Percentiles rank a stretch among this genome's conserved stretches.
These are phyloP conservation scores for Stemphylium lycopersici DNA, from an alignment of 2,329 filamentous ascomycete species.

Conservation along the genomic window DNA sequence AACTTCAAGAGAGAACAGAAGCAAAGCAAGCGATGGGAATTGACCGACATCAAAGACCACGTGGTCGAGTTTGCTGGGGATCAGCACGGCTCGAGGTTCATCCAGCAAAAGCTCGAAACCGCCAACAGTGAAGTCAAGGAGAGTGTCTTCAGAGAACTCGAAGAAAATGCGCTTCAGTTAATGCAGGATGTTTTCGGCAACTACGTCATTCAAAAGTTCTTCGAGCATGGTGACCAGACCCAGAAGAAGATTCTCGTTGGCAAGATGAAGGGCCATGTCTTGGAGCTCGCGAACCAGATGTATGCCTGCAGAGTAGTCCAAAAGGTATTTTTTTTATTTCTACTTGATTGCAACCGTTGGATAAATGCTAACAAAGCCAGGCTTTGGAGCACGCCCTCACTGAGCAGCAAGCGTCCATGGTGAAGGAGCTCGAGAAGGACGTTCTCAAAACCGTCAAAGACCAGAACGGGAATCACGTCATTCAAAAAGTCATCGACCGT, in stretches of 20 bases:
- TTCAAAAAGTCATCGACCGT: constrained; percentile 89
- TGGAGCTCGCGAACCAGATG: constrained; percentile 81
- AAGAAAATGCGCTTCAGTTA: constrained; percentile 80
- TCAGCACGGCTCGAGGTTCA: constrained; percentile 93
- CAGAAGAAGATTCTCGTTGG: constrained; percentile 88
- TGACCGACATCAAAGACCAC: constrained; percentile 86
- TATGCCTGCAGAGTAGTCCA: constrained; percentile 97
- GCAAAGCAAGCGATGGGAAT: constrained; percentile 75
- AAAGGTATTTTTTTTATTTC: constrained; percentile 69
- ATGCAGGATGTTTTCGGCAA: constrained; percentile 99
- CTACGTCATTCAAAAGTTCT: constrained; percentile 97
- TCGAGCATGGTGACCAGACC: constrained; percentile 90
- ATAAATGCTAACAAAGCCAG: constrained; percentile 51
- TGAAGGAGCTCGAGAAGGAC: constrained; percentile 79
- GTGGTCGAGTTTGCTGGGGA: constrained; percentile 96
- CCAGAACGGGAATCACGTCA: constrained; percentile 93
- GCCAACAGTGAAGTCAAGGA: constrained; percentile 98
- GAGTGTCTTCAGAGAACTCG: constrained; percentile 84
- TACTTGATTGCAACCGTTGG: not conserved
- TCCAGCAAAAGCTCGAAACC: constrained; percentile 87
- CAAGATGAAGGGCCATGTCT: constrained; percentile 85
- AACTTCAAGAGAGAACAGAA: constrained; percentile 80
- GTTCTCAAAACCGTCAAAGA: constrained; percentile 81
- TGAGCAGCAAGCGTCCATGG: constrained; percentile 86
- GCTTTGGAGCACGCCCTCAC: constrained; percentile 87